Evolutionary conservation across 208 protist genomes (phyloP).

Genomic region (Crithidia expoeki): DNA sequence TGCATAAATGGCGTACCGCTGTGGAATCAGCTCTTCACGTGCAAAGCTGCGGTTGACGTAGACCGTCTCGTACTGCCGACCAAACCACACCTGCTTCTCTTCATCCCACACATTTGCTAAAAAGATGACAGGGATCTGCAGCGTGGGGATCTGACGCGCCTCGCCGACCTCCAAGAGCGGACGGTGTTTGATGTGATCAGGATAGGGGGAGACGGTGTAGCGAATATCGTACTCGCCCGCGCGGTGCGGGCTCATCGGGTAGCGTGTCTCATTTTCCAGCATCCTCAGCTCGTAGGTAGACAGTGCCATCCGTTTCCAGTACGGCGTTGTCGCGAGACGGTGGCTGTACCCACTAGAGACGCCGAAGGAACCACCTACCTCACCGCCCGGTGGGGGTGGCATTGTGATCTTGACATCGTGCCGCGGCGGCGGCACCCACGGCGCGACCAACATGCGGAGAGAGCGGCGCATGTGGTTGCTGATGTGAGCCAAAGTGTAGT

Average conservation of each 20-base stretch:
- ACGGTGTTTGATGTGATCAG: constrained; percentile 72
- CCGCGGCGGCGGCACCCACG: constrained; percentile 84
- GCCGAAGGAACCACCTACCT: constrained; percentile 84
- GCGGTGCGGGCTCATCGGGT: constrained; percentile 77
- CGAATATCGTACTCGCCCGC: constrained; percentile 88
- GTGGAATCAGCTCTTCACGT: constrained; percentile 81
- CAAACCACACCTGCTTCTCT: constrained; percentile 69
- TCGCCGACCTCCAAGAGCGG: constrained; percentile 87
- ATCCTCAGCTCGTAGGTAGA: constrained; percentile 85
- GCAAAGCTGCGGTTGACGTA: constrained; percentile 75
- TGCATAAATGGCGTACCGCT: constrained; percentile 89
- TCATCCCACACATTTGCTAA: constrained; percentile 84
- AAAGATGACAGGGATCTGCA: constrained; percentile 87
- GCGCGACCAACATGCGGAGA: constrained; percentile 43
- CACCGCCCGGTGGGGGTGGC: constrained; percentile 82
- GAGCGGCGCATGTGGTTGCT: constrained; percentile 17
- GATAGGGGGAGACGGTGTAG: constrained; percentile 78
- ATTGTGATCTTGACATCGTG: constrained; percentile 84
- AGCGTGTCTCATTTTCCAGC: constrained; percentile 83
- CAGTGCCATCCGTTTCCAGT: constrained; percentile 91
- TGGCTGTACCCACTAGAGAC: constrained; percentile 87
- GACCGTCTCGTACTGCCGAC: constrained; percentile 83
- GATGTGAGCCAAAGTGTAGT: too few relatives aligned
- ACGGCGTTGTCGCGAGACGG: constrained; percentile 77
- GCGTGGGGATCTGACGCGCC: constrained; percentile 67